These are phyloP conservation scores for Salvia sclarea DNA, from an alignment of 305 asterid genomes.

Conservation along the genomic window DNA sequence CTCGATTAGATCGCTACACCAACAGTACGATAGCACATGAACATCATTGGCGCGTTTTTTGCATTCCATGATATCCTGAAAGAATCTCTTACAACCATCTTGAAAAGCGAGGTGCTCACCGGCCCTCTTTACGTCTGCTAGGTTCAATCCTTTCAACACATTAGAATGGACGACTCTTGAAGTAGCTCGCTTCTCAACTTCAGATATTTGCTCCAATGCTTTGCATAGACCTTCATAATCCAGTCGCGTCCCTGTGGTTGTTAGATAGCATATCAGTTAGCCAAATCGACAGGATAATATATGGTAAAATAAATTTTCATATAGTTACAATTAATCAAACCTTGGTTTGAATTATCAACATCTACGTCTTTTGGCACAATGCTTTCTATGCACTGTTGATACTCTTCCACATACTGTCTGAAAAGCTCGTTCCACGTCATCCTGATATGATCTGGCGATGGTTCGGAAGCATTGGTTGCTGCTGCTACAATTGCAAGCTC, in stretches of 20 bases:
- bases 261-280: constrained; percentile 14
- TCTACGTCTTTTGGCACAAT: constrained; percentile 44
- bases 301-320: background rate
- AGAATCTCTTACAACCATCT: constrained; percentile 55
- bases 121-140: constrained; percentile 51
- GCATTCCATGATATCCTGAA: constrained; percentile 41
- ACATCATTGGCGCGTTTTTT: constrained; percentile 36
- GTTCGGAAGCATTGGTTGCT: constrained; percentile 39
- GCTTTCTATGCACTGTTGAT: constrained; percentile 59
- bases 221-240: constrained; percentile 58
- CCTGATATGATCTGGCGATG: constrained; percentile 38
- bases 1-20: constrained; percentile 63
- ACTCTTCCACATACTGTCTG: constrained; percentile 56
- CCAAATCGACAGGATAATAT: background rate
- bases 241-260: constrained; percentile 41
- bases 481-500: constrained; percentile 63
- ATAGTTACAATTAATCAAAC: constrained; percentile 22
- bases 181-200: constrained; percentile 57
- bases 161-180: constrained; percentile 52
- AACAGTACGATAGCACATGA: constrained; percentile 63
- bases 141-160: constrained; percentile 53
- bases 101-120: constrained; percentile 58
- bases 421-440: constrained; percentile 51
- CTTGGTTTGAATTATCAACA: constrained; percentile 31
- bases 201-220: constrained; percentile 58